phyloP scores from a whole-genome alignment of 768 basidiomycete species.

The Suillus subaureus region DNA sequence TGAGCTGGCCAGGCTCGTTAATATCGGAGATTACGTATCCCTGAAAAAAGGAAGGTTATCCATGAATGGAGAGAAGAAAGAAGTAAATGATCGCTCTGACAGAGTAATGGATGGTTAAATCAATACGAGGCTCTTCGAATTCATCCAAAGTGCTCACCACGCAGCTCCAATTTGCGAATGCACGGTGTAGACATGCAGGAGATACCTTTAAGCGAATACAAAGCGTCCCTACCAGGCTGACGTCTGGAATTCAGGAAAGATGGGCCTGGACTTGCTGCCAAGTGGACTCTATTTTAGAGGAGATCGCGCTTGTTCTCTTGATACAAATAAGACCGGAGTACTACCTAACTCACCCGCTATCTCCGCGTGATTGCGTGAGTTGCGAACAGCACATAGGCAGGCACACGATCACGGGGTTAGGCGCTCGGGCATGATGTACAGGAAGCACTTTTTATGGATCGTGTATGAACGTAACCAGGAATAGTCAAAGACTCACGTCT shows the following conservation, averaged over 20 bases:
- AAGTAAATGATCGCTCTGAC: neutral
- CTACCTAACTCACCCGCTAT: neutral
- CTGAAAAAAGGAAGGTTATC: neutral
- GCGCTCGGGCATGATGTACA: neutral
- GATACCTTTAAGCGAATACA: neutral
- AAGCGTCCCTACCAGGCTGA: neutral
- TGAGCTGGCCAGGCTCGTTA: neutral
- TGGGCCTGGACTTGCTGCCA: neutral
- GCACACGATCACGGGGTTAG: neutral
- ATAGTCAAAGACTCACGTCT: neutral
- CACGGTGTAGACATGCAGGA: neutral
- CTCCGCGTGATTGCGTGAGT: neutral
- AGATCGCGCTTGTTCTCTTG: no score
- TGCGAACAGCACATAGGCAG: neutral
- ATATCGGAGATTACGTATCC: neutral
- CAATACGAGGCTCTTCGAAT: neutral
- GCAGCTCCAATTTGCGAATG: neutral
- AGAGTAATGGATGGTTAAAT: neutral
- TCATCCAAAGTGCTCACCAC: neutral
- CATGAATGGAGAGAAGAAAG: neutral
- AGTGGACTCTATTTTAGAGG: neutral
- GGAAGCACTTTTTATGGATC: neutral
- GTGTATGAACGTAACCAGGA: neutral
- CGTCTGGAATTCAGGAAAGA: neutral
- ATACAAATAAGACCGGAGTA: neutral